These are phyloP conservation scores for Physcia stellaris DNA, from an alignment of 495 filamentous ascomycete species.

Conservation along the genomic window DNA sequence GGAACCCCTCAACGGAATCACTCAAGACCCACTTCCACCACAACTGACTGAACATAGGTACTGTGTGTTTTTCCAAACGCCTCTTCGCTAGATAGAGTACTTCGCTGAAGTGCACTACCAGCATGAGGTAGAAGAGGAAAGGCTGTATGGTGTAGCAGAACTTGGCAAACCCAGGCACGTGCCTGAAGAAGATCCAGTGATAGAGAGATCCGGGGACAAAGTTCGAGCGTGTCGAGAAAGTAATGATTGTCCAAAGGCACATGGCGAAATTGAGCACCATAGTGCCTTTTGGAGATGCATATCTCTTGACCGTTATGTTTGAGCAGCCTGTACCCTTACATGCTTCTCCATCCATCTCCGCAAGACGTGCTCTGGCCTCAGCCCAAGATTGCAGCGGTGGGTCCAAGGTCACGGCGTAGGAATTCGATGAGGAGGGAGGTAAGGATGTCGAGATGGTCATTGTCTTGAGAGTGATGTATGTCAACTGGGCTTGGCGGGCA, in stretches of 20 bases:
- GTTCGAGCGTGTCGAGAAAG: slow-evolving; percentile 28
- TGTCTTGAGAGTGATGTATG: slow-evolving; percentile 42
- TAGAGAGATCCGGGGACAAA: slow-evolving; percentile 28
- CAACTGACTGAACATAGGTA: slow-evolving; percentile 32
- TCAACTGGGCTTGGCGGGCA: slow-evolving; percentile 37
- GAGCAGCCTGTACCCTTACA: slow-evolving; percentile 38
- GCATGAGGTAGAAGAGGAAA: slow-evolving; percentile 28
- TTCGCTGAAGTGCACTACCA: slow-evolving; percentile 43
- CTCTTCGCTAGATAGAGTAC: slow-evolving; percentile 30
- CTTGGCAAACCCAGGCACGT: slow-evolving; percentile 33
- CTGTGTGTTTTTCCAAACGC: slow-evolving; percentile 40
- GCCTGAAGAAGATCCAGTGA: slow-evolving; percentile 21
- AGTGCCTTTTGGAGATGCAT: slow-evolving; percentile 29
- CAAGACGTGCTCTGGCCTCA: slow-evolving; percentile 49
- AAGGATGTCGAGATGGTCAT: slow-evolving; percentile 36
- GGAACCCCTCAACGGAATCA: slow-evolving; percentile 46
- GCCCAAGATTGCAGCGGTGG: slow-evolving; percentile 46
- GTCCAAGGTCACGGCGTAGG: slow-evolving; percentile 42
- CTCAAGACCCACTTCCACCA: slow-evolving; percentile 52
- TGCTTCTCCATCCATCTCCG: slow-evolving; percentile 53
- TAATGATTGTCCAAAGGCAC: slow-evolving; percentile 6
- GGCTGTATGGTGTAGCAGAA: slow-evolving; percentile 37
- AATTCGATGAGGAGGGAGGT: too few species aligned
- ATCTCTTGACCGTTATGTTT: slow-evolving; percentile 42
- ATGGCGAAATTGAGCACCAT: neutral